Base-by-base conservation (phyloP, 768 basidiomycete species). In the Panaeolus cyanescens region DNA sequence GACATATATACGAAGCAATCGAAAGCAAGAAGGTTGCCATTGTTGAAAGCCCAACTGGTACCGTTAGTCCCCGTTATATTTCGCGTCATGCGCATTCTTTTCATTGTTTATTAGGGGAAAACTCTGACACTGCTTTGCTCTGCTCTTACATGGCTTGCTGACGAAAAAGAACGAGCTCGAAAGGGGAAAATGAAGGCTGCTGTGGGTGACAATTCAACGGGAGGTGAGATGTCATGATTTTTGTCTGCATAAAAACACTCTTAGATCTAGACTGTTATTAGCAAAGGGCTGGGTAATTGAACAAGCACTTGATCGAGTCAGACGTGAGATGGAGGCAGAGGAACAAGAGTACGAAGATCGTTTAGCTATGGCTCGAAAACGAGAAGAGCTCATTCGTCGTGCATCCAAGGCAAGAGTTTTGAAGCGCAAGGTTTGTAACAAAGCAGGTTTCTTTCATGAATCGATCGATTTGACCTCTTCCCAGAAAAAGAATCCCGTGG, bases 11-110 rank as follows among this genome's bases (percentile, higher is more conserved):
- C 72, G 67, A 81, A 5, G 81, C 90, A 0, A 90, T 97, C 45
- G 93, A 96, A 71, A 65, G 77, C n/a, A 78, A 77, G 45, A 86
- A 87, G 64, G 84, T 97, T 17, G 85, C 93, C 1, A 89, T 98
- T 54, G 83, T 96, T 31, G 93, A 95, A 73, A 92, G 90, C 65
- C 94, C 94, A 0, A 95, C 94, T 0, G 94, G 93, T 67, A 95
- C 93, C 25, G 93, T 93, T 60, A 72, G 84, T 68, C 40, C 33
- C 10, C n/a, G n/a, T n/a, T n/a, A n/a, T 45, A 8, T 45, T 56
- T 37, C 9, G 12, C 55, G 22, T 10, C 7, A 37, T 19, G 2
- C 34, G 20, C 8, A 55, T 15, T 19, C 28, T 60, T 59, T 5
- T 31, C 22, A 34, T 19, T 9, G 28, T 3, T 6, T 20, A 17